These are phyloP conservation scores for Ophiostoma triangulosporum DNA, from an alignment of 2,329 filamentous ascomycete species.

Conservation along the genomic window DNA sequence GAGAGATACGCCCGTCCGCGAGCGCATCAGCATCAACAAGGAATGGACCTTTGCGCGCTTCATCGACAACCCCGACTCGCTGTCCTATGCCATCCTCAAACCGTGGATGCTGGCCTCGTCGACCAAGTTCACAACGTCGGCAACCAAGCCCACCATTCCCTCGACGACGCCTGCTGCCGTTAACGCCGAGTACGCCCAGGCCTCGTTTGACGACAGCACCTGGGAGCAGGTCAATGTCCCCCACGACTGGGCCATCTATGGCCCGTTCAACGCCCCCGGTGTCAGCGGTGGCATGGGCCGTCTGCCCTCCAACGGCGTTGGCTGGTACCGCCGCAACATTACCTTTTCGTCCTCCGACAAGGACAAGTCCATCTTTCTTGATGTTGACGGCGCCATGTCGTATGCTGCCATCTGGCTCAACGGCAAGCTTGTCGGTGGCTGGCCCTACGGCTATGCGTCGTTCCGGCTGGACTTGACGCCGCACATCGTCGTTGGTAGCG, in stretches of 20 bases:
- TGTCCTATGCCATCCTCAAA: slow-evolving; percentile 21
- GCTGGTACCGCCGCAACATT: slow-evolving; percentile 35
- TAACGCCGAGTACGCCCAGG: slow-evolving; percentile 8
- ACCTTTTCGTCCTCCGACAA: slow-evolving; percentile 19
- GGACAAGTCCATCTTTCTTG: slow-evolving; percentile 28
- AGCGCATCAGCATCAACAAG: slow-evolving; percentile 22
- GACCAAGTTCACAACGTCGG: slow-evolving; percentile 9
- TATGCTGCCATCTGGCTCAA: slow-evolving; percentile 38
- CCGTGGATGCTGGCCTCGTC: slow-evolving; percentile 13
- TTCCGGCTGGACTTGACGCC: slow-evolving; percentile 37
- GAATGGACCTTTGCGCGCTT: slow-evolving; percentile 24
- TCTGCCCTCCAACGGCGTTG: slow-evolving; percentile 35
- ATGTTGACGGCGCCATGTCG: slow-evolving; percentile 38
- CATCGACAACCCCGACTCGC: slow-evolving; percentile 20
- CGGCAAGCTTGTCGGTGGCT: slow-evolving; percentile 33
- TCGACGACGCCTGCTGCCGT: slow-evolving; percentile 3
- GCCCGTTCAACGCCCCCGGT: slow-evolving; percentile 27
- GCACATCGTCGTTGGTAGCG: slow-evolving; percentile 21
- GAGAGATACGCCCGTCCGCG: slow-evolving; percentile 12
- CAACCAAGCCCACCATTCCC: slow-evolving; percentile 6
- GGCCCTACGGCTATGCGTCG: slow-evolving; percentile 37
- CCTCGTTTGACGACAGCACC: slow-evolving; percentile 22
- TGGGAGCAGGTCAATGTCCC: slow-evolving; percentile 31
- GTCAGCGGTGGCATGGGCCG: slow-evolving; percentile 27
- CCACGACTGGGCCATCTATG: slow-evolving; percentile 35